Percentiles rank a stretch among this genome's conserved stretches.
Evolutionary conservation across 129 eudicot species (phyloP).

Genomic region (Oenanthe sinensis): DNA sequence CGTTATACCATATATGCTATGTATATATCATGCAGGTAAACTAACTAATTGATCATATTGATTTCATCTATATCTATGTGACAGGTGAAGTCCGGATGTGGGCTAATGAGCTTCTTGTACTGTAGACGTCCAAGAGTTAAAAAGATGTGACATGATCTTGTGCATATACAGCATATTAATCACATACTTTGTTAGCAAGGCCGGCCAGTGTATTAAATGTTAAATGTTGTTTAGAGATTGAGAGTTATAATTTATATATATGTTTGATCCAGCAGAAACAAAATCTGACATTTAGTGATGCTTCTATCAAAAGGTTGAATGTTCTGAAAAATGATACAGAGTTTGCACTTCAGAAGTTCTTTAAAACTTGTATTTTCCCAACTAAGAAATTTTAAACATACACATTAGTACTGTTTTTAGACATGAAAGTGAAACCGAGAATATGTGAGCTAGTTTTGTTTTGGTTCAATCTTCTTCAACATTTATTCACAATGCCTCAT

Average conservation of each 20-base stretch:
- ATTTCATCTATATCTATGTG: background rate
- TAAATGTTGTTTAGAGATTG: background rate
- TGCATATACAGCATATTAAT: background rate
- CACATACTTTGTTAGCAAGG: background rate
- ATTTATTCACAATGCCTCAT: no score
- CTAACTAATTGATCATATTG: background rate
- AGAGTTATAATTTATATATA: background rate
- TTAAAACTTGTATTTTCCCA: no score
- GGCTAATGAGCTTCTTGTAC: constrained; percentile 17
- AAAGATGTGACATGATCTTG: background rate
- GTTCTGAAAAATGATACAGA: no score
- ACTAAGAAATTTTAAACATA: no score
- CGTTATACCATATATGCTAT: background rate
- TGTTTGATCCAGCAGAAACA: background rate
- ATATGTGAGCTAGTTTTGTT: no score
- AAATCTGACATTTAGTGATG: no score
- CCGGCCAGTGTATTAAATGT: background rate
- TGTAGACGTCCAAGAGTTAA: constrained; percentile 1
- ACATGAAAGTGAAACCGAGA: no score
- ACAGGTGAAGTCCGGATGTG: constrained; percentile 22
- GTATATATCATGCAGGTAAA: background rate
- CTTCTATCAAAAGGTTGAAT: no score
- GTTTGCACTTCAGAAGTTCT: no score
- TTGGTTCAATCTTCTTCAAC: no score
- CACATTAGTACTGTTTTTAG: no score